Percentiles rank a stretch among this genome's conserved stretches.
phyloP scores from a whole-genome alignment of 345 rosid genomes.

The Euphorbia pulcherrima region DNA sequence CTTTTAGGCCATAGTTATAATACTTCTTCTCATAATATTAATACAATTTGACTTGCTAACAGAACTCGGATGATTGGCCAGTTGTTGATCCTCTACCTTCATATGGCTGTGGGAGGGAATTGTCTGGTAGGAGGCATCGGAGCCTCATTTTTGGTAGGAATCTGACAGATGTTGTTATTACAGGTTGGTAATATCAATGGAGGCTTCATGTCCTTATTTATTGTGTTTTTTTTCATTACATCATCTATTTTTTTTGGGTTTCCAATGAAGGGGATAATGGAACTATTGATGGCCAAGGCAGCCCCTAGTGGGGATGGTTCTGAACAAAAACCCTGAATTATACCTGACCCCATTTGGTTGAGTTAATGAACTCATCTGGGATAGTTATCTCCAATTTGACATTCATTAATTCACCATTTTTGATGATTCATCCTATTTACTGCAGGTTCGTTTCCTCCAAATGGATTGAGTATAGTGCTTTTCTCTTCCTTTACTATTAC shows the following conservation, averaged over 20 bases:
- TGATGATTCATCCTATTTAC: constrained; percentile 96
- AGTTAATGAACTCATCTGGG: constrained; percentile 82
- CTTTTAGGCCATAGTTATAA: not conserved
- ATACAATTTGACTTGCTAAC: constrained; percentile 21
- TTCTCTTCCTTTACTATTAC: constrained; percentile 20
- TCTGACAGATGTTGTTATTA: constrained; percentile 83
- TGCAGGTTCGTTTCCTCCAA: constrained; percentile 65
- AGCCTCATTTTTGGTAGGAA: constrained; percentile 90
- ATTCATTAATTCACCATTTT: constrained; percentile 87
- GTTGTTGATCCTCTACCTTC: constrained; percentile 92
- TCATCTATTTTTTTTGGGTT: constrained; percentile 17
- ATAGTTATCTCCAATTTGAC: constrained; percentile 80
- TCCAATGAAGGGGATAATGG: constrained; percentile 74
- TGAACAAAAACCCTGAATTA: constrained; percentile 58
- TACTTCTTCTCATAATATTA: constrained; percentile 13
- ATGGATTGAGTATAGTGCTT: constrained; percentile 12
- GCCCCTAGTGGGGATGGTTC: constrained; percentile 88
- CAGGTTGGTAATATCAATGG: constrained; percentile 51
- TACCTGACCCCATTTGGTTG: constrained; percentile 93
- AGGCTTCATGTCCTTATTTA: constrained; percentile 1
- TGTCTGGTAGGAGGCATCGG: constrained; percentile 79
- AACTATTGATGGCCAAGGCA: constrained; percentile 93
- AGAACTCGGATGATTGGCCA: constrained; percentile 87
- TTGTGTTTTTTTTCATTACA: constrained; percentile 18
- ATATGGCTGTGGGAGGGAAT: constrained; percentile 92